These are phyloP conservation scores for Venturia nashicola DNA, from an alignment of 2,329 filamentous ascomycete species.

Conservation along the genomic window DNA sequence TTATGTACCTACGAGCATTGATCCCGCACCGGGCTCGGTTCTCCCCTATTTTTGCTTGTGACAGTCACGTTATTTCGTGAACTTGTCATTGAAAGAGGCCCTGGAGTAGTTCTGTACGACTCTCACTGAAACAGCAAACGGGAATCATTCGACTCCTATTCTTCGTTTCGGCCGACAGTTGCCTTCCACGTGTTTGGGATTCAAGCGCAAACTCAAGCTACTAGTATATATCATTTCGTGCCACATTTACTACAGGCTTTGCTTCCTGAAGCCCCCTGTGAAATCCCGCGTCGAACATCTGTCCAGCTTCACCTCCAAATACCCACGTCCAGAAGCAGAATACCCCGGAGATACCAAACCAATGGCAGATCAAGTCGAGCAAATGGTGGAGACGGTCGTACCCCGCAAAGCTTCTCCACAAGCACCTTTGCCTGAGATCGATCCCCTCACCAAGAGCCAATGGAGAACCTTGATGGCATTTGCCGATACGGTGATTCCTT, in stretches of 20 bases:
- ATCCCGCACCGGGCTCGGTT: background rate
- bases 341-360: background rate
- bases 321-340: background rate
- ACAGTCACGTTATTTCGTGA: background rate
- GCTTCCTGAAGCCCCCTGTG: background rate
- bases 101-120: background rate
- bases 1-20: background rate
- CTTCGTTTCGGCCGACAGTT: background rate
- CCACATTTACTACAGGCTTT: background rate
- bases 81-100: background rate
- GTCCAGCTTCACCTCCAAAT: background rate
- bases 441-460: constrained; percentile 41
- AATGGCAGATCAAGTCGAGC: constrained; percentile 4
- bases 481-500: constrained; percentile 46
- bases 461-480: constrained; percentile 47
- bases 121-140: background rate
- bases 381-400: background rate
- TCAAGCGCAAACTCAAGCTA: background rate
- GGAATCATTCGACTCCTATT: background rate
- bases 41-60: background rate
- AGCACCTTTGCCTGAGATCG: constrained; percentile 32
- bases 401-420: constrained; percentile 28
- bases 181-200: background rate
- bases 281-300: background rate
- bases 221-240: background rate